Evolutionary conservation across 768 basidiomycete genomes (phyloP), one percentile per base, ranked within the genome.

Genomic region (Tulasnella sp.): DNA sequence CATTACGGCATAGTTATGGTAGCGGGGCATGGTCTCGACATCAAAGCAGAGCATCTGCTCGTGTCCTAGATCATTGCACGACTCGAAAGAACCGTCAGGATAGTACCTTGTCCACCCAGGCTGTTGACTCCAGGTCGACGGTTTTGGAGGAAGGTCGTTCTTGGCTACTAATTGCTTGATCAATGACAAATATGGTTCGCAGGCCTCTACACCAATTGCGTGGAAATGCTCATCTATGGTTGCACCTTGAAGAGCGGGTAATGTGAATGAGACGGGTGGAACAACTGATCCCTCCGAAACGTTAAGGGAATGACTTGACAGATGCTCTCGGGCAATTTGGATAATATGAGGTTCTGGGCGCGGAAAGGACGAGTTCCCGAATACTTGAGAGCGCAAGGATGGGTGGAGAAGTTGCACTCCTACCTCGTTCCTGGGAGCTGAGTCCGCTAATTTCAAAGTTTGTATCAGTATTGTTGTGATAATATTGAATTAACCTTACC

Each of bases 381-480:
- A 95, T 53, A 93, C 74, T 60, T 95, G 92, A 4, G 69, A 62
- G 63, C 91, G 90, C 5, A 95, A 66, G n/a, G 70, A 69, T 7
- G 77, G 75, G 13, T 90, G 85, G 47, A 98, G 77, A 49, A 95
- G 77, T 62, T 98, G 92, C 5, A 96, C 91, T n/a, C 92, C 92
- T 35, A 90, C 71, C 54, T 83, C 77, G 61, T 95, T 96, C 48
- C 88, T 53, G 29, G 28, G 45, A 31, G 15, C 45, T 46, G 13
- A 43, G n/a, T 4, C 16, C 22, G 16, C 15, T n/a, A 20, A 16
- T 6, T 43, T 7, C n/a, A n/a, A n/a, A n/a, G n/a, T n/a, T n/a
- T n/a, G n/a, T n/a, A n/a, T n/a, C n/a, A n/a, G n/a, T n/a, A n/a
- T n/a, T n/a, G n/a, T n/a, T n/a, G n/a, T n/a, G n/a, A n/a, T n/a